A percentile compares a stretch with the other conserved stretches of the same genome.
Conservation (phyloP, 345 rosid genomes). For the Eucalyptus polyanthemos region DNA sequence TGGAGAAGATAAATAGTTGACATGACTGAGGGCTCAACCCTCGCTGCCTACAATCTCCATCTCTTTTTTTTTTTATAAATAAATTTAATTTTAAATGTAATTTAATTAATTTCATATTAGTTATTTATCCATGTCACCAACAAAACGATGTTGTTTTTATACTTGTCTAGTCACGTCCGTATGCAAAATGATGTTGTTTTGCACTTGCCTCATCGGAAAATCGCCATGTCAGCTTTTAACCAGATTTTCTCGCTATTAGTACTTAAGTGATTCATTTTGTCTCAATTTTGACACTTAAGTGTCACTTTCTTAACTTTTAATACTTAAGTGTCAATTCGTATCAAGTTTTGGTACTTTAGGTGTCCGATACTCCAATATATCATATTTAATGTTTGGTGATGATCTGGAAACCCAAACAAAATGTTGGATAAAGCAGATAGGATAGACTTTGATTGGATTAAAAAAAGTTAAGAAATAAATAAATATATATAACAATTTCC, state of each 20-base stretch:
- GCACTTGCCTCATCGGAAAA: fast-evolving
- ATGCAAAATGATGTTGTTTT: fast-evolving
- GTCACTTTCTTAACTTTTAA: fast-evolving
- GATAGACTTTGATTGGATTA: neutral
- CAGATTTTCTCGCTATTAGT: fast-evolving
- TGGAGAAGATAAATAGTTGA: no score
- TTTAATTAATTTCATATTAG: no score
- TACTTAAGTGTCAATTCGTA: fast-evolving
- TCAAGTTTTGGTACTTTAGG: fast-evolving
- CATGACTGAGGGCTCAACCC: fast-evolving
- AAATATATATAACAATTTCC: no score
- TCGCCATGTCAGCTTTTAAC: fast-evolving
- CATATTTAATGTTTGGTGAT: no score
- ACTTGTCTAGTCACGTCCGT: fast-evolving
- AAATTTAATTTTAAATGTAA: fast-evolving
- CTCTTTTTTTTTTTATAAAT: no score
- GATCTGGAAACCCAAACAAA: no score
- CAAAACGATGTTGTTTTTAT: fast-evolving
- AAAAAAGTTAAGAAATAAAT: no score
- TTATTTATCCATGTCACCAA: no score
- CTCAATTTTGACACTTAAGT: fast-evolving
- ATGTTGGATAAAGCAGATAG: neutral
- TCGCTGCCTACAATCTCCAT: fast-evolving
- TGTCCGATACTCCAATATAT: fast-evolving
- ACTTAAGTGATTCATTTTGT: fast-evolving